phyloP scores from a whole-genome alignment of 495 filamentous ascomycete species.

The Oleoguttula mirabilis region DNA sequence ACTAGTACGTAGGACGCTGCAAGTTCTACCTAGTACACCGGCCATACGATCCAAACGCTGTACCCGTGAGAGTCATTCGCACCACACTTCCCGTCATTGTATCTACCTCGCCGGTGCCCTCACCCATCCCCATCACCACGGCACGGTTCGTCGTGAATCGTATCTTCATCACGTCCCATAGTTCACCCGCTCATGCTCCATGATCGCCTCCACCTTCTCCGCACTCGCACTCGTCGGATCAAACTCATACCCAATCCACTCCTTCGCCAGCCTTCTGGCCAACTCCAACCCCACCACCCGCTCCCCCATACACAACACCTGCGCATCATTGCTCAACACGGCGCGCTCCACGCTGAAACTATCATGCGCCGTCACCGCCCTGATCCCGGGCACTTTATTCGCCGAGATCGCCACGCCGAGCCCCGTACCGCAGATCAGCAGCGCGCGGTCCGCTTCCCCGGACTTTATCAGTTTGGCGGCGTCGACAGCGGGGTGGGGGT shows the following conservation, averaged over 20 bases:
- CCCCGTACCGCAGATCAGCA: constrained; percentile 80
- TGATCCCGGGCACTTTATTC: constrained; percentile 76
- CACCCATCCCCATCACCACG: too few species aligned
- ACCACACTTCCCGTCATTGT: too few species aligned
- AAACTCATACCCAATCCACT: constrained; percentile 76
- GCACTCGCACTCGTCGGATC: constrained; percentile 41
- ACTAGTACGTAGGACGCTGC: too few species aligned
- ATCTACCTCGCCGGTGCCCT: too few species aligned
- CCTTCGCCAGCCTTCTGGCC: constrained; percentile 60
- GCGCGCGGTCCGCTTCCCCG: constrained; percentile 59
- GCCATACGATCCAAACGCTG: too few species aligned
- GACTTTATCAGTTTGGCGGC: constrained; percentile 18
- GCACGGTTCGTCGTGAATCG: too few species aligned
- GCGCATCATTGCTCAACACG: constrained; percentile 73
- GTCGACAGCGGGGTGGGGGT: constrained; percentile 60
- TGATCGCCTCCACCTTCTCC: constrained; percentile 36
- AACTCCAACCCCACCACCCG: constrained; percentile 71
- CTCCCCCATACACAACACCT: constrained; percentile 82
- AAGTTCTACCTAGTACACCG: too few species aligned
- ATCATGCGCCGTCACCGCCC: constrained; percentile 80
- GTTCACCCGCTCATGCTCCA: constrained; percentile 53
- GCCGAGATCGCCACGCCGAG: constrained; percentile 75
- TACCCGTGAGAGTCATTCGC: too few species aligned
- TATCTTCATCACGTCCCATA: constrained; percentile 13
- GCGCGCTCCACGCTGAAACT: constrained; percentile 72